phyloP scores from a whole-genome alignment of 2,329 filamentous ascomycete genomes.

The Bipolaris bicolor region DNA sequence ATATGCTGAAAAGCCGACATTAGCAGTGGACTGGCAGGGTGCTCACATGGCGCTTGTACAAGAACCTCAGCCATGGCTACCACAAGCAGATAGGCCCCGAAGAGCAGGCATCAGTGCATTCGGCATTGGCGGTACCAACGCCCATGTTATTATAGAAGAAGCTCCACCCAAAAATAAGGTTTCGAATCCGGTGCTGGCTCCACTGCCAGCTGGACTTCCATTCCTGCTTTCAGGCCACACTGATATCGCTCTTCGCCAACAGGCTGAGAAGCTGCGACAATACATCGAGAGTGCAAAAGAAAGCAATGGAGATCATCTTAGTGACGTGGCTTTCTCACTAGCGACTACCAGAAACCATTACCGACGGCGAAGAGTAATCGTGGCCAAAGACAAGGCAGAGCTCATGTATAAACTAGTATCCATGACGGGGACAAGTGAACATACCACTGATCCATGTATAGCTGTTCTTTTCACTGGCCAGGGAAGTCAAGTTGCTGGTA shows the following conservation, averaged over 20 bases:
- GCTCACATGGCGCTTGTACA: not conserved
- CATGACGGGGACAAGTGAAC: no score
- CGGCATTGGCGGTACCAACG: not conserved
- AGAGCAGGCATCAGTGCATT: not conserved
- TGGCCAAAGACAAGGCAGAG: not conserved
- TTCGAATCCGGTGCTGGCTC: no score
- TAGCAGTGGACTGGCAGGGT: not conserved
- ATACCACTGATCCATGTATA: not conserved
- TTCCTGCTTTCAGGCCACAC: not conserved
- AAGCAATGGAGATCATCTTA: not conserved
- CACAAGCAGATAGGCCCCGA: not conserved
- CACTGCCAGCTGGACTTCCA: not conserved
- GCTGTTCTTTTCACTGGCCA: not conserved
- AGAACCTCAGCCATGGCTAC: not conserved
- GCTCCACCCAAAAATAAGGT: not conserved
- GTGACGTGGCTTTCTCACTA: not conserved
- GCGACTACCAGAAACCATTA: not conserved
- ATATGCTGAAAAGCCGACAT: not conserved
- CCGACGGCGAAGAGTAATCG: no score
- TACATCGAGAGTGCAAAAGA: not conserved
- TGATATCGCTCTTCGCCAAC: not conserved
- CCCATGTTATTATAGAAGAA: not conserved
- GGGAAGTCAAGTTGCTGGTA: not conserved
- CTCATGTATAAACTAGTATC: not conserved
- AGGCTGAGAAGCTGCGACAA: not conserved